These are phyloP conservation scores for Alopecurus myosuroides DNA, from an alignment of 176 grass and related monocot genomes.

Conservation along the genomic window DNA sequence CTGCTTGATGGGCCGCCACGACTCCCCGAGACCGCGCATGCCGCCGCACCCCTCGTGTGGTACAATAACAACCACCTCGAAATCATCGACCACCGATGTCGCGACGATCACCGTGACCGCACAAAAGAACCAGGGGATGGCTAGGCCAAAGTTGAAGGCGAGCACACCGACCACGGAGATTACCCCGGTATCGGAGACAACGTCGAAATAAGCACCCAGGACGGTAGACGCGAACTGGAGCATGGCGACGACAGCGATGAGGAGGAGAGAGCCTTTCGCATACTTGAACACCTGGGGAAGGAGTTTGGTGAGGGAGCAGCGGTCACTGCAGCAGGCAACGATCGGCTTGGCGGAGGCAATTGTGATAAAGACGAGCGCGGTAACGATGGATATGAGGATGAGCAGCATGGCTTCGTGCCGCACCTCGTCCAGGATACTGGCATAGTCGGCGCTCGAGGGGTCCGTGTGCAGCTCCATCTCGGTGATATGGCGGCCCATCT, in stretches of 20 bases:
- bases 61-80: no score
- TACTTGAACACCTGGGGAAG: not conserved
- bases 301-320: not conserved
- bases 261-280: not conserved
- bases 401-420: not conserved
- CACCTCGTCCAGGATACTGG: not conserved
- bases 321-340: no score
- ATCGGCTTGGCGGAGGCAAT: not conserved
- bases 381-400: not conserved
- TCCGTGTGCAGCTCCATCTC: not conserved
- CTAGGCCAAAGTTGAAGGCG: not conserved
- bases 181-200: no score
- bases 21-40: not conserved
- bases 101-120: not conserved
- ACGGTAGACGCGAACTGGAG: not conserved
- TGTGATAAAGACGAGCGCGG: not conserved
- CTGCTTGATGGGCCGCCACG: not conserved
- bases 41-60: not conserved
- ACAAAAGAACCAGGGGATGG: not conserved
- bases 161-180: no score
- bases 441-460: conserved; percentile 5
- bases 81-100: not conserved
- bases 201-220: not conserved
- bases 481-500: not conserved
- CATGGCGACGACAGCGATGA: not conserved